These are phyloP conservation scores for Candida tammaniensis DNA, from an alignment of 805 yeast species.

Conservation along the genomic window DNA sequence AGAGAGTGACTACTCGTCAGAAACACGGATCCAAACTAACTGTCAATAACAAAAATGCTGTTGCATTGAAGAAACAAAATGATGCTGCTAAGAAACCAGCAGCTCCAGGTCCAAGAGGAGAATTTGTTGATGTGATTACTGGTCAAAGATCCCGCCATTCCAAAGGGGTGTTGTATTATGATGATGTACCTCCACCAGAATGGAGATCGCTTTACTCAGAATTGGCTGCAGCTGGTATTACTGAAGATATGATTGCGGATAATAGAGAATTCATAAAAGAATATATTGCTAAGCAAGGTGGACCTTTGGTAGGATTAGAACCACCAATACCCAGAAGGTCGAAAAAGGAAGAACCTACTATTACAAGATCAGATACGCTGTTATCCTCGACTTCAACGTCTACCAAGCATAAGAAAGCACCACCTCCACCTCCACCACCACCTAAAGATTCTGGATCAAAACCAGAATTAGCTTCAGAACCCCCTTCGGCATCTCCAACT, in stretches of 20 bases:
- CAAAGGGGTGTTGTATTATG: constrained; percentile 66
- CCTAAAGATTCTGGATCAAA: constrained; percentile 15
- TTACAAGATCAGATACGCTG: constrained; percentile 14
- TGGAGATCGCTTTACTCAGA: constrained; percentile 76
- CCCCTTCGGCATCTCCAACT: constrained; percentile 14
- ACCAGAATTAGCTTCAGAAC: constrained; percentile 6
- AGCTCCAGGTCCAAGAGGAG: constrained; percentile 67
- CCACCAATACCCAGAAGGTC: constrained; percentile 76
- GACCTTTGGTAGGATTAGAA: constrained; percentile 77
- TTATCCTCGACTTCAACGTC: constrained; percentile 14
- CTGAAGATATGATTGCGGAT: constrained; percentile 87
- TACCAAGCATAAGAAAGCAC: constrained; percentile 28
- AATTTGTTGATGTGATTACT: constrained; percentile 42
- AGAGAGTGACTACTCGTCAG: constrained; percentile 68
- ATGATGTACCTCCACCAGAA: constrained; percentile 77
- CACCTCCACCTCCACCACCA: constrained; percentile 41
- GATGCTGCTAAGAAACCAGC: constrained; percentile 30
- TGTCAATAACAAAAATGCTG: constrained; percentile 79
- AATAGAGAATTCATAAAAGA: constrained; percentile 79
- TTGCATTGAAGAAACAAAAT: constrained; percentile 59
- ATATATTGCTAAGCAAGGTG: constrained; percentile 70
- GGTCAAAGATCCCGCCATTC: constrained; percentile 56
- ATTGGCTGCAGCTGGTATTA: constrained; percentile 72
- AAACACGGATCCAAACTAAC: constrained; percentile 89
- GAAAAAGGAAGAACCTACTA: constrained; percentile 19